Conservation (phyloP, 345 rosid species). For the Passiflora organensis region DNA sequence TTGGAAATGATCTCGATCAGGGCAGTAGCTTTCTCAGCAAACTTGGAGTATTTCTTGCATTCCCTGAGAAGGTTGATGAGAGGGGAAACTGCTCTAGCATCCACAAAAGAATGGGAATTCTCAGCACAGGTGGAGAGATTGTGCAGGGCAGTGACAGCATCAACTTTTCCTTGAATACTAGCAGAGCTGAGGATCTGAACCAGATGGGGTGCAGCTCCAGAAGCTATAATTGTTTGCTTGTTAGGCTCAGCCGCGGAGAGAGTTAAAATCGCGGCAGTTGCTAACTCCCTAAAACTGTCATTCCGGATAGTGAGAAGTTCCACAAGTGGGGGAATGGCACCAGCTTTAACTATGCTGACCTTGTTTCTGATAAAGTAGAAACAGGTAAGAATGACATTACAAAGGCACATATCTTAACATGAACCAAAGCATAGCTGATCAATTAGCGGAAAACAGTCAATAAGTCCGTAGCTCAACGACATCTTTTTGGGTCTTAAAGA, state of each 20-base stretch:
- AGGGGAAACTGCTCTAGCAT: constrained; percentile 58
- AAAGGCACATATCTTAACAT: not conserved
- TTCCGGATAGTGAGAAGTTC: constrained; percentile 55
- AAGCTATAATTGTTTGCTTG: constrained; percentile 49
- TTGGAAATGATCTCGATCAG: constrained; percentile 55
- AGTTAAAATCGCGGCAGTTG: constrained; percentile 68
- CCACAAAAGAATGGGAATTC: constrained; percentile 35
- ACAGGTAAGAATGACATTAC: constrained; percentile 4
- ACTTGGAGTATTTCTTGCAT: constrained; percentile 68
- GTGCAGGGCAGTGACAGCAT: constrained; percentile 69
- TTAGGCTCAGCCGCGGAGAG: constrained; percentile 72
- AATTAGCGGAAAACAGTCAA: not conserved
- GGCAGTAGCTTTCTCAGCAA: constrained; percentile 65
- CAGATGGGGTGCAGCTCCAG: constrained; percentile 60
- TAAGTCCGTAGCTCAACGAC: too few species aligned
- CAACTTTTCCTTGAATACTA: constrained; percentile 70
- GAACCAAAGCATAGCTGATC: not conserved
- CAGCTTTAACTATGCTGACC: constrained; percentile 60
- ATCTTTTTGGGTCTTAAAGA: too few species aligned
- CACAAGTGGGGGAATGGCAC: constrained; percentile 64
- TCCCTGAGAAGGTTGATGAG: constrained; percentile 64
- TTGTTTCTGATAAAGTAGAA: constrained; percentile 47
- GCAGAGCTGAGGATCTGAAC: constrained; percentile 68
- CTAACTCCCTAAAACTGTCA: constrained; percentile 51
- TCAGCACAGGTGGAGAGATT: constrained; percentile 56